Base-by-base conservation (phyloP, 129 eudicot species). In the Lactuca sativa region DNA sequence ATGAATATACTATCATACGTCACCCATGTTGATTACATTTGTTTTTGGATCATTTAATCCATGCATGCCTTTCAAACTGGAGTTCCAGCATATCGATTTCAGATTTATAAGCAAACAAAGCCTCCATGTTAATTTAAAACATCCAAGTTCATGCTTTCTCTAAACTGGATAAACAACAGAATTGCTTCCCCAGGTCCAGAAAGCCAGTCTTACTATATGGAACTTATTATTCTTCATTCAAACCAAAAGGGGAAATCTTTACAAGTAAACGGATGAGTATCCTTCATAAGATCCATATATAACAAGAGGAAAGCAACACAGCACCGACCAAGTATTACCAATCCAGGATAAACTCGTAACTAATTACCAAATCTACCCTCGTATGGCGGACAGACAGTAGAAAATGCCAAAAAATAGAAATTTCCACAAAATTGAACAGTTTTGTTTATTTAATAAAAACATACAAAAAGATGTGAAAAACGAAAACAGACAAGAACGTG, bases 331-430 rank as follows among this genome's bases (percentile, higher is more conserved):
- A 69, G 40, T 49, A 53, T 62, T 54, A 49, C 54, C 66, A 68
- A 73, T 56, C 67, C 72, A 72, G 48, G 38, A 68, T 71, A 75
- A 37, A 59, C 74, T 68, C 64, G 31, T 4, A 71, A 56, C 77
- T n/a, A 68, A 56, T 70, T 77, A 79, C 77, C 92, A 71, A 77
- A 66, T 37, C 10, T 66, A 75, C 11, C 88, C 88, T 64, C 72
- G n/a, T 40, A 73, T 30, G 32, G 52, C 18, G 60, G 64, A 44
- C 13, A 47, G 64, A 44, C 13, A 47, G 52, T 47, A 47, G 52
- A 47, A 47, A 15, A 55, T 34, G 48, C 62, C 74, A 56, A 56
- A 69, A 34, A 38, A 17, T 54, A 69, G 15, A 55, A 38, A 32
- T 3, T 41, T 47, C 15, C 5, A 47, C 52, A 47, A 3, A 12